A percentile compares a stretch with the other conserved stretches of the same genome.
Evolutionary conservation across 2,329 filamentous ascomycete species (phyloP).

Genomic region (Talaromyces verruculosus): DNA sequence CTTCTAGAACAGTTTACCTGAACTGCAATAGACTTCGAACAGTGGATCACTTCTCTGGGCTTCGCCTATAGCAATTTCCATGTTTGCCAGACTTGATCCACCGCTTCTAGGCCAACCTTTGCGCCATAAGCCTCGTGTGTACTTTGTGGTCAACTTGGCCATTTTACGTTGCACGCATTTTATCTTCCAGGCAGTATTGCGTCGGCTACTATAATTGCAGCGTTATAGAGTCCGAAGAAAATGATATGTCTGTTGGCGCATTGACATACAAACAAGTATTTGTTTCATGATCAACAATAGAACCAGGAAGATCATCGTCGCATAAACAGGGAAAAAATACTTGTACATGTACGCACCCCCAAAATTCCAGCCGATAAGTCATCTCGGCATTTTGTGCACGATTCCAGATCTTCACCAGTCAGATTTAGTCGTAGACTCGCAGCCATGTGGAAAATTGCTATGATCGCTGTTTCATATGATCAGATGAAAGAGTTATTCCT

Average conservation of each 20-base stretch:
- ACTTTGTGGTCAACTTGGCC: not conserved
- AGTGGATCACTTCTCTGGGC: not conserved
- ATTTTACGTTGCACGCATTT: not conserved
- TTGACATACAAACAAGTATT: not conserved
- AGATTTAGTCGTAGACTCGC: not conserved
- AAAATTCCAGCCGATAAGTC: not conserved
- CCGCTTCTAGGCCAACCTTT: not conserved
- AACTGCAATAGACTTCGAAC: not conserved
- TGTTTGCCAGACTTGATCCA: not conserved
- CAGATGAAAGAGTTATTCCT: not conserved
- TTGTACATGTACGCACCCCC: not conserved
- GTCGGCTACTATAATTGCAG: not conserved
- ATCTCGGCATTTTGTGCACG: not conserved
- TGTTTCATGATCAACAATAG: not conserved
- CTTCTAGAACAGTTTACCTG: not conserved
- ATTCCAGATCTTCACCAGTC: not conserved
- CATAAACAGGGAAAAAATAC: not conserved
- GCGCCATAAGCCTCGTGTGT: not conserved
- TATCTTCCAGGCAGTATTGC: not conserved
- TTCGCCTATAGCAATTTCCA: not conserved
- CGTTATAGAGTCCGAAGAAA: not conserved
- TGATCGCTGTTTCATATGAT: conserved; percentile 1
- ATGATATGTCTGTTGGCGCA: not conserved
- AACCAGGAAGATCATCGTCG: not conserved
- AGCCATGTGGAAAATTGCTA: not conserved